Evolutionary conservation across 108 stramenopile genomes (phyloP), one percentile per base, ranked within the genome.

Genomic region (Poteriospumella lacustris): DNA sequence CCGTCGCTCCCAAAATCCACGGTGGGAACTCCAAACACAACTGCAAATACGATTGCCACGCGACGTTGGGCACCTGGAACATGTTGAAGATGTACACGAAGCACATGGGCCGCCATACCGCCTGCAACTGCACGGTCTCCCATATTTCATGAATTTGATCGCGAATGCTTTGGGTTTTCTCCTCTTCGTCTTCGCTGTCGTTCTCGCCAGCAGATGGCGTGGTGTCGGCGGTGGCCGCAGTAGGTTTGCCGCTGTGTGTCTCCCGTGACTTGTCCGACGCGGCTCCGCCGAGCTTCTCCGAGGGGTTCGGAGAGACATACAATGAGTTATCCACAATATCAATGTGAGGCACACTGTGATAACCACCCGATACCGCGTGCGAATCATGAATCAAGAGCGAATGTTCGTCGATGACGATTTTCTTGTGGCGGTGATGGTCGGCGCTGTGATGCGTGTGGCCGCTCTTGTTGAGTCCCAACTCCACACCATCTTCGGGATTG

Each of bases 101-200:
- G 36, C 82, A 79, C 84, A 88, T 84, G 33, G 87, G 87, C 43
- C 81, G 64, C 85, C 85, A 88, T 39, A 88, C 87, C 15, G 82
- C 80, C 76, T 83, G 59, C 26, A 88, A 81, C 52, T 85, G 84
- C 9, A 87, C 84, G 1, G 88, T 90, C 39, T 87, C 43, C 83
- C 88, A 88, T 26, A 89, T 83, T 26, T 89, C 87, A 33, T 58
- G 1, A 0, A 72, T 1, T 31, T 79, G 78, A 24, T 42, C 29
- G 31, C 24, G 58, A 28, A 78, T 31, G 0, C 28, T 2, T 64
- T 56, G 36, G 40, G 28, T 15, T 2, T 24, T 40, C 12, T 78
- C 78, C n/a, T 36, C 62, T 3, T 34, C 67, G 19, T 33, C 62
- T 2, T 15, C 60, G 40, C 40, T 26, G 24, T 58, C 69, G 2